Evolutionary conservation across 305 asterid genomes (phyloP).

Genomic region (Solanum hybrid): DNA sequence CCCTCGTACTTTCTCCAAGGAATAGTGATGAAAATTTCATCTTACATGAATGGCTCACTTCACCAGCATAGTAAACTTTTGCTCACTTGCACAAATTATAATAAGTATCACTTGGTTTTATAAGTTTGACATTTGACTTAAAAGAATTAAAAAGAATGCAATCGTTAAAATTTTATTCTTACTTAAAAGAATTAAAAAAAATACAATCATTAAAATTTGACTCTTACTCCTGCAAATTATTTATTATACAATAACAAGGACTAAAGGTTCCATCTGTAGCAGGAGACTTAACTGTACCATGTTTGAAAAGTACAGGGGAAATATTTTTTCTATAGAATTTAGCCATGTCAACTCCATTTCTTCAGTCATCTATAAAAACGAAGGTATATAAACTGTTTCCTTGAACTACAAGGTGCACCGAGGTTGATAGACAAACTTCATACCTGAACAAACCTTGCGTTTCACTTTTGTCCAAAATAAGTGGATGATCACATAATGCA

Average conservation of each 20-base stretch:
- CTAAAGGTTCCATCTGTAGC: background rate
- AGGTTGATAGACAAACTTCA: background rate
- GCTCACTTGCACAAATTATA: background rate
- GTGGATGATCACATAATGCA: conserved; percentile 87
- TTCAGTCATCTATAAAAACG: background rate
- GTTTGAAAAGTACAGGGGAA: background rate
- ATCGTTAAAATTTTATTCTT: background rate
- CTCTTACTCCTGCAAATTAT: background rate
- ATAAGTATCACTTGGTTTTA: background rate
- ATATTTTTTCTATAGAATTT: background rate
- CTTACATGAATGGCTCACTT: background rate
- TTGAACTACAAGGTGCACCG: background rate
- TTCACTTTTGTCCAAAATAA: conserved; percentile 83
- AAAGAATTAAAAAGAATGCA: background rate
- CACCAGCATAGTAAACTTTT: background rate
- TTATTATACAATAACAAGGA: background rate
- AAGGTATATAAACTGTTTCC: background rate
- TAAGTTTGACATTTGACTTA: background rate
- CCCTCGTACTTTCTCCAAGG: background rate
- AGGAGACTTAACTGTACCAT: background rate
- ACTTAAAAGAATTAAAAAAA: background rate
- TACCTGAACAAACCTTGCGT: conserved; percentile 89
- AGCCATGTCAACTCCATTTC: background rate
- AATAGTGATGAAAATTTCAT: background rate
- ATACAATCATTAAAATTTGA: background rate